Evolutionary conservation across 257 asterid genomes (phyloP), one percentile per base, ranked within the genome.

Genomic region (Solanum chiquidenum): DNA sequence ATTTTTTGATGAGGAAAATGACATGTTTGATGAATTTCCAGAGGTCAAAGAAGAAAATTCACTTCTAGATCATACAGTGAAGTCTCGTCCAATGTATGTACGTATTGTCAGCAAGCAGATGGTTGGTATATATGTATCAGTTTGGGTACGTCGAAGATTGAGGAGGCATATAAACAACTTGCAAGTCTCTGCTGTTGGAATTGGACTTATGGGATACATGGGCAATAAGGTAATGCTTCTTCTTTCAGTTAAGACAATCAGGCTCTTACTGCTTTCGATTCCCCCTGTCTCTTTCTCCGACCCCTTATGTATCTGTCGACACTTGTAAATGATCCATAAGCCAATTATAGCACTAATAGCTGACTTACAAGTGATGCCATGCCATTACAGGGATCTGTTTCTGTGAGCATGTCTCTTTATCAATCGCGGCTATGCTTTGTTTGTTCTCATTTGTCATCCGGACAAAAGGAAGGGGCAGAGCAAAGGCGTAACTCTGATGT

Each of bases 141-240:
- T 96, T 35, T 96, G 99, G 99, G 98, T 95, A 13, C 93, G 93
- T 5, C 90, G 94, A 90, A 92, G 93, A 89, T 88, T 96, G 90
- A 93, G 99, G 92, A 92, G 97, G 40, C 99, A 95, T 85, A 87
- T 96, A 86, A 95, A 96, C 93, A 91, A 96, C 92, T 88, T 96
- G 90, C 92, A 91, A 94, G 99, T 96, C 20, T 95, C 98, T 75
- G 96, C 98, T 18, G 99, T 96, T 27, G 99, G 99, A 86, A 93
- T 94, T 76, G 99, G 99, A 88, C 95, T 96, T 34, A 96, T 96
- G 99, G 98, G 99, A 38, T 96, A 96, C 92, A 93, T 96, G 96
- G 99, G 99, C 16, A 96, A 96, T 89, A 96, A 96, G 99, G 99
- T 95, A 90, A 12, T 27, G 23, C 69, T 88, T 86, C 86, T 74